Evolutionary conservation across 1,284 basidiomycete genomes (phyloP).

Genomic region (Sporisorium graminicola): DNA sequence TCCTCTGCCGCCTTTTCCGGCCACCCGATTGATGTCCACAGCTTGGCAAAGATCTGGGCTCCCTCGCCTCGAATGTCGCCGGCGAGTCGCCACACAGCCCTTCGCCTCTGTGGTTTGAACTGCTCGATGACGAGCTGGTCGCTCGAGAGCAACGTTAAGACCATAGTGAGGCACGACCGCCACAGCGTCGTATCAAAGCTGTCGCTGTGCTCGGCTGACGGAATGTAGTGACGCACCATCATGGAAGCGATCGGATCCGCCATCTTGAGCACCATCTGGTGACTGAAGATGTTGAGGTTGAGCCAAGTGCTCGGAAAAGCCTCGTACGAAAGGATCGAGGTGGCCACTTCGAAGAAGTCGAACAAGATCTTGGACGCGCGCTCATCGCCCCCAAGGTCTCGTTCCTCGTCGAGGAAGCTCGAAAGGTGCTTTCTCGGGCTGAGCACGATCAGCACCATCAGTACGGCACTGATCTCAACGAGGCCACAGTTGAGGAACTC

Average conservation of each 20-base stretch:
- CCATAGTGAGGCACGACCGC: conserved; percentile 83
- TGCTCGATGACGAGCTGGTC: conserved; percentile 94
- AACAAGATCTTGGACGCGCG: conserved; percentile 78
- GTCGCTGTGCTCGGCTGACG: conserved; percentile 75
- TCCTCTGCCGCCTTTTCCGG: conserved; percentile 35
- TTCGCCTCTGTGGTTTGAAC: conserved; percentile 89
- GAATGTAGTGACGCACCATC: conserved; percentile 85
- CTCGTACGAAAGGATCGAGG: conserved; percentile 86
- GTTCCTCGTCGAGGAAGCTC: conserved; percentile 76
- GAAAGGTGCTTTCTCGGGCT: conserved; percentile 82
- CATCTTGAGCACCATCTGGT: conserved; percentile 88
- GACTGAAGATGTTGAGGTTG: conserved; percentile 89
- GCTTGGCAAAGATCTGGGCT: conserved; percentile 81
- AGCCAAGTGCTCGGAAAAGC: conserved; percentile 93
- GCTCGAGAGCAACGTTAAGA: conserved; percentile 86
- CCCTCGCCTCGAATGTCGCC: conserved; percentile 95
- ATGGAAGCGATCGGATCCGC: conserved; percentile 84
- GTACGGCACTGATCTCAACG: conserved; percentile 87
- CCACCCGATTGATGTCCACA: conserved; percentile 84
- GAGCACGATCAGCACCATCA: conserved; percentile 84
- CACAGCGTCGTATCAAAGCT: conserved; percentile 84
- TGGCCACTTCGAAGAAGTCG: conserved; percentile 84
- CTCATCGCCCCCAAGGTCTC: conserved; percentile 60
- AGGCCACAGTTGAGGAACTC: conserved; percentile 80
- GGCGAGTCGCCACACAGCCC: conserved; percentile 93